phyloP scores from a whole-genome alignment of 2,329 filamentous ascomycete species.

The Botrytis elliptica region DNA sequence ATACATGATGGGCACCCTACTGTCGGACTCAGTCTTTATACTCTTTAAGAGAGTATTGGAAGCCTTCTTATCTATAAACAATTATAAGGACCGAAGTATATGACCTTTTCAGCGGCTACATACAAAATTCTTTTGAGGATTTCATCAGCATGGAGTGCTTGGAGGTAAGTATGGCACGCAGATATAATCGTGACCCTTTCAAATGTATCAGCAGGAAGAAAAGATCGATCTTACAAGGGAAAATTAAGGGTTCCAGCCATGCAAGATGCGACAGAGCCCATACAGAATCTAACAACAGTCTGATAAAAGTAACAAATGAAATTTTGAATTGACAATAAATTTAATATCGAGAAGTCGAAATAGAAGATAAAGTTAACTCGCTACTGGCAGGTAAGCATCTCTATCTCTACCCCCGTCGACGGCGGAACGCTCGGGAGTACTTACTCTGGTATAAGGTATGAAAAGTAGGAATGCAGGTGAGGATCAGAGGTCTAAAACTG shows the following conservation, averaged over 20 bases:
- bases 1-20: background rate
- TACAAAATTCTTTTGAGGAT: background rate
- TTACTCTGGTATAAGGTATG: background rate
- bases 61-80: background rate
- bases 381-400: background rate
- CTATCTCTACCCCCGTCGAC: background rate
- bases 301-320: background rate
- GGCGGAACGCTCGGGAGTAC: background rate
- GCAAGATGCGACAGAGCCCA: background rate
- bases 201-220: background rate
- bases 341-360: background rate
- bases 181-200: too few relatives aligned
- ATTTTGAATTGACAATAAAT: fast-evolving
- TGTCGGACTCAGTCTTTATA: background rate
- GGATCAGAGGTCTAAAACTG: background rate
- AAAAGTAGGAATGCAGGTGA: background rate
- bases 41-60: too few relatives aligned
- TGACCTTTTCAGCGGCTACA: too few relatives aligned
- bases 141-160: background rate
- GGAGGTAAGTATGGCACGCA: background rate
- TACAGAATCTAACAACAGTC: background rate
- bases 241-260: background rate
- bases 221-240: fast-evolving
- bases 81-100: background rate
- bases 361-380: background rate